Evolutionary conservation across 148 eudicot genomes (phyloP), one percentile per base, ranked within the genome.

Genomic region (Salicornia ramosissima): DNA sequence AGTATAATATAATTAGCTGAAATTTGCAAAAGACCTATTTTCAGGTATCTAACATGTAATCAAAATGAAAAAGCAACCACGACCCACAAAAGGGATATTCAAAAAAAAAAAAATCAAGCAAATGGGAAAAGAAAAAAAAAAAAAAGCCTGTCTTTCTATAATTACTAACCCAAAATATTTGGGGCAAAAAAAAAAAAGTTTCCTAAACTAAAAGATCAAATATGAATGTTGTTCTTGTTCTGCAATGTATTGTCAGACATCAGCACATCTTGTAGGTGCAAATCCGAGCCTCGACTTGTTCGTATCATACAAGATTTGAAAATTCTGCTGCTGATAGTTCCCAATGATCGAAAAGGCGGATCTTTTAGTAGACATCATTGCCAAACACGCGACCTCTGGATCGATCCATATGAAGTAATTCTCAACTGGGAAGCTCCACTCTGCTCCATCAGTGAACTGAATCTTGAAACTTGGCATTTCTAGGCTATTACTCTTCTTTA

Each of bases 241-340:
- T 13, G 68, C 22, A 25, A 30, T 42, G 43, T 15, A 34, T 65
- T 53, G 52, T 78, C 79, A 82, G 67, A 85, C 69, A 66, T 90
- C 85, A 55, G 91, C 86, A 77, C 99, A 94, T 26, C 65, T 91
- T 25, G 82, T 81, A 10, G 97, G 99, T 18, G 91, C 99, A 61
- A 79, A 94, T 30, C 99, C 99, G 0, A 94, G 92, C 80, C 96
- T 91, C 2, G 96, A 91, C 46, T 73, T 73, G 77, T 91, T 82
- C 2, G 91, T 89, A 71, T 94, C 99, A 65, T 94, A 94, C 79
- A 94, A 30, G 1, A 94, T 71, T 33, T 91, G 97, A 42, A 94
- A 90, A 74, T 94, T 94, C 77, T 94, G 99, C 74, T 94, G 99
- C 78, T 91, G 97, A 49, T 94, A 91, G 71, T 94, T 94, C 2